A percentile compares a stretch with the other conserved stretches of the same genome.
phyloP scores from a whole-genome alignment of 2,329 filamentous ascomycete species.

The Aspergillus brunneoviolaceus region DNA sequence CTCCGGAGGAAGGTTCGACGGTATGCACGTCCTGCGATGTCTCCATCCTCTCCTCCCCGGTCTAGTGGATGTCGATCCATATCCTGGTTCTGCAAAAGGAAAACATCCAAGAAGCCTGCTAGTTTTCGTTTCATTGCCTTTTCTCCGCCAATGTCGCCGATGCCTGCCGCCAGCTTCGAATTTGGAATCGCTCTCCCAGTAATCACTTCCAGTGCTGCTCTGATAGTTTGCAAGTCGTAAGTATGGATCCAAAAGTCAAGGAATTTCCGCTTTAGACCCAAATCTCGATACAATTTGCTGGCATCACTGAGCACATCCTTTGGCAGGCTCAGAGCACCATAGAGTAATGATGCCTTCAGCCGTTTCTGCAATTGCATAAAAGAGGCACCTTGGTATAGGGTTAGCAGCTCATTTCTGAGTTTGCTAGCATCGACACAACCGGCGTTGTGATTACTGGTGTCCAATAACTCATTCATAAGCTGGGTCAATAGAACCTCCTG shows the following conservation, averaged over 20 bases:
- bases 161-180: conserved; percentile 12
- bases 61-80: conserved; percentile 30
- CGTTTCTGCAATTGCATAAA: conserved; percentile 56
- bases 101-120: conserved; percentile 56
- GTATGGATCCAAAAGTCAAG: conserved; percentile 58
- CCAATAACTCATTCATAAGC: conserved; percentile 58
- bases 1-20: conserved; percentile 58
- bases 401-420: conserved; percentile 51
- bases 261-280: conserved; percentile 59
- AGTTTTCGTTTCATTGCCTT: conserved; percentile 44
- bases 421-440: conserved; percentile 24
- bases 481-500: conserved; percentile 63
- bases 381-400: conserved; percentile 53
- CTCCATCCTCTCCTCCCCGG: conserved; percentile 36
- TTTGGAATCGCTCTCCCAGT: conserved; percentile 53
- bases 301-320: conserved; percentile 50
- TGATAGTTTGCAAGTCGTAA: conserved; percentile 54
- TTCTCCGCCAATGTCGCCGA: conserved; percentile 8
- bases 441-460: conserved; percentile 29
- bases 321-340: conserved; percentile 57
- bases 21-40: conserved; percentile 51
- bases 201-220: conserved; percentile 58
- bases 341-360: conserved; percentile 58
- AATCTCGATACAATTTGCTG: conserved; percentile 53
- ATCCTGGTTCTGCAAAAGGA: conserved; percentile 60